These are phyloP conservation scores for Podila verticillata DNA, from an alignment of 192 early-diverging fungal species.

Conservation along the genomic window DNA sequence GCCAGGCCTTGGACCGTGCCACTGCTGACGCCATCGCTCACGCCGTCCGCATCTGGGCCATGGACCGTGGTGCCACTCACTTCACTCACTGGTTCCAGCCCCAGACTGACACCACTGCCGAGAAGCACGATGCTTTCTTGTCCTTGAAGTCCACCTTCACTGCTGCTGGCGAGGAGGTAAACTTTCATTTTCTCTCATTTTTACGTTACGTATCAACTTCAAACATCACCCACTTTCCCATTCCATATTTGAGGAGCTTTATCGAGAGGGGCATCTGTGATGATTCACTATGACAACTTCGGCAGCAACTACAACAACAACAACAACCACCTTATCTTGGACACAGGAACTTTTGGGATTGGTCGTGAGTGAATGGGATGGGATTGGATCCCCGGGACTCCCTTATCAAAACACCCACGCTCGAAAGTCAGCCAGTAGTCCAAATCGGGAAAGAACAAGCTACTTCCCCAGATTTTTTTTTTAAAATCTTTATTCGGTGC, in stretches of 20 bases:
- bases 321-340: background rate
- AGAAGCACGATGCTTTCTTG: slow-evolving; percentile 99
- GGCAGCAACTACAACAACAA: too few relatives aligned
- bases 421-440: background rate
- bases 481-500: background rate
- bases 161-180: slow-evolving; percentile 87
- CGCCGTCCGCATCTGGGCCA: slow-evolving; percentile 97
- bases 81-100: slow-evolving; percentile 99
- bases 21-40: slow-evolving; percentile 99
- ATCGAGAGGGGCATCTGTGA: background rate
- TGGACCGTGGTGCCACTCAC: slow-evolving; percentile 97
- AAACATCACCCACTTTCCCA: too few relatives aligned
- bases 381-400: background rate
- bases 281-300: background rate
- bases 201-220: background rate
- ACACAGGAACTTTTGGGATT: background rate
- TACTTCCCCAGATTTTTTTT: background rate
- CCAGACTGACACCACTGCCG: slow-evolving; percentile 97
- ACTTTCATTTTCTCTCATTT: slow-evolving; percentile 18
- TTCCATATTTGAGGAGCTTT: background rate
- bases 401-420: background rate
- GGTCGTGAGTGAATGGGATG: background rate
- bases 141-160: slow-evolving; percentile 84
- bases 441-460: background rate
- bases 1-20: slow-evolving; percentile 86